These are phyloP conservation scores for Rossbeevera mucosa DNA, from an alignment of 768 basidiomycete genomes.

Conservation along the genomic window DNA sequence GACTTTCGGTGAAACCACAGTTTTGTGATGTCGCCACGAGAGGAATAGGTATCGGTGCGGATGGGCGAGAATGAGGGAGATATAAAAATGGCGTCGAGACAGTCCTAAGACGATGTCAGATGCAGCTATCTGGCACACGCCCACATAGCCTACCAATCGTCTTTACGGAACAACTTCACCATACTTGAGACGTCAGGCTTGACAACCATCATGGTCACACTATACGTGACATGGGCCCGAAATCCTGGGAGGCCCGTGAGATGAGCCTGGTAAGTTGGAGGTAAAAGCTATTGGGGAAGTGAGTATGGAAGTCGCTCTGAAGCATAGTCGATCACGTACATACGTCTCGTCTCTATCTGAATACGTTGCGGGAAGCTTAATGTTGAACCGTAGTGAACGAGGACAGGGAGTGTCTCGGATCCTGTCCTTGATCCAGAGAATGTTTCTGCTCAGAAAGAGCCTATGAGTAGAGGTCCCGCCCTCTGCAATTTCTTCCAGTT, in stretches of 20 bases:
- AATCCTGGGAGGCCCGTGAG: slow-evolving; percentile 72
- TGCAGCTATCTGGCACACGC: neutral
- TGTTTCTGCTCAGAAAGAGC: slow-evolving; percentile 46
- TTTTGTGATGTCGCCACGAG: slow-evolving; percentile 27
- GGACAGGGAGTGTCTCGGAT: slow-evolving; percentile 45
- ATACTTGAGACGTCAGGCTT: slow-evolving; percentile 43
- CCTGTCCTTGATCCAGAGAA: slow-evolving; percentile 56
- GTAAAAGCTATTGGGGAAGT: slow-evolving; percentile 47
- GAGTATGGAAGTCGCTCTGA: neutral
- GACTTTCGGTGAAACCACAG: slow-evolving; percentile 39
- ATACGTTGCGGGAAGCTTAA: slow-evolving; percentile 58
- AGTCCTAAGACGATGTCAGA: slow-evolving; percentile 33
- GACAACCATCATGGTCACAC: slow-evolving; percentile 47
- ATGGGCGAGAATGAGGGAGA: slow-evolving; percentile 60
- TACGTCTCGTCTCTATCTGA: slow-evolving; percentile 51
- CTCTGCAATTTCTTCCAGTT: slow-evolving; percentile 59
- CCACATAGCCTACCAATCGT: slow-evolving; percentile 44
- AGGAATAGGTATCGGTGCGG: slow-evolving; percentile 45
- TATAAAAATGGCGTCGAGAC: slow-evolving; percentile 62
- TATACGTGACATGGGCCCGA: slow-evolving; percentile 59
- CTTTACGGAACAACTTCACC: slow-evolving; percentile 52
- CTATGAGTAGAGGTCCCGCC: slow-evolving; percentile 53
- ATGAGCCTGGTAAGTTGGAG: slow-evolving; percentile 66
- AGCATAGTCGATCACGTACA: slow-evolving; percentile 38
- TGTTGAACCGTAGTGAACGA: slow-evolving; percentile 45